Conservation (phyloP, 352 stramenopile genomes). For the Thalassiosira sp. region DNA sequence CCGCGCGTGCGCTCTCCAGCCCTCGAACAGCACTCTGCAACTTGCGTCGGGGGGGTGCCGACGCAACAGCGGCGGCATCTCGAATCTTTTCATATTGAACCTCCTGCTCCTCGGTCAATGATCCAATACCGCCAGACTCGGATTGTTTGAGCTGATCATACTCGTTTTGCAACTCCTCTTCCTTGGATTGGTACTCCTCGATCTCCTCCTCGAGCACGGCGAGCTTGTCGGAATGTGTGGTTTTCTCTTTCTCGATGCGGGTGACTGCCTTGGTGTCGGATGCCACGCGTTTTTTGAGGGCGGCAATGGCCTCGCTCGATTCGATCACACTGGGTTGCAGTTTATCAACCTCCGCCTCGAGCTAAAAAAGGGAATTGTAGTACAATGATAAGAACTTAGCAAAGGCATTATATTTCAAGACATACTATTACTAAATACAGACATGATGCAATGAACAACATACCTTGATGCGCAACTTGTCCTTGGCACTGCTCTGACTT, state of each 20-base stretch:
- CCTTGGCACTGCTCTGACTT: slow-evolving; percentile 46
- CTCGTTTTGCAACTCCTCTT: slow-evolving; percentile 88
- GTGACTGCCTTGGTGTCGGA: slow-evolving; percentile 57
- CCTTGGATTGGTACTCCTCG: slow-evolving; percentile 83
- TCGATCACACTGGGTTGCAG: slow-evolving; percentile 73
- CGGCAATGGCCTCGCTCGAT: slow-evolving; percentile 73
- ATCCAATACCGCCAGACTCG: slow-evolving; percentile 35
- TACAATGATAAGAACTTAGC: too few species aligned
- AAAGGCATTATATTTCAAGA: too few species aligned
- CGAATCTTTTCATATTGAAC: slow-evolving; percentile 85
- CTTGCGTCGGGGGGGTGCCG: slow-evolving; percentile 54
- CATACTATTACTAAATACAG: too few species aligned
- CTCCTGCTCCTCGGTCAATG: slow-evolving; percentile 82
- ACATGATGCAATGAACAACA: too few species aligned
- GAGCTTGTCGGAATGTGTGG: slow-evolving; percentile 58
- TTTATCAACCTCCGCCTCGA: slow-evolving; percentile 63
- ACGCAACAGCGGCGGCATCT: slow-evolving; percentile 86
- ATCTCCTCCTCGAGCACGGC: slow-evolving; percentile 65
- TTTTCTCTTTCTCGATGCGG: slow-evolving; percentile 65
- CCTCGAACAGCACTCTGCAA: slow-evolving; percentile 59
- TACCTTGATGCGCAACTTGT: slow-evolving; percentile 73
- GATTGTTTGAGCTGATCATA: slow-evolving; percentile 88
- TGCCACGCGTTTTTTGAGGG: slow-evolving; percentile 65
- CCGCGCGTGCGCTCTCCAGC: slow-evolving; percentile 66
- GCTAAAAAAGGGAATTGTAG: too few species aligned